Percentiles rank a stretch among this genome's conserved stretches.
phyloP scores from a whole-genome alignment of 345 rosid species.

The Garcia nutans region DNA sequence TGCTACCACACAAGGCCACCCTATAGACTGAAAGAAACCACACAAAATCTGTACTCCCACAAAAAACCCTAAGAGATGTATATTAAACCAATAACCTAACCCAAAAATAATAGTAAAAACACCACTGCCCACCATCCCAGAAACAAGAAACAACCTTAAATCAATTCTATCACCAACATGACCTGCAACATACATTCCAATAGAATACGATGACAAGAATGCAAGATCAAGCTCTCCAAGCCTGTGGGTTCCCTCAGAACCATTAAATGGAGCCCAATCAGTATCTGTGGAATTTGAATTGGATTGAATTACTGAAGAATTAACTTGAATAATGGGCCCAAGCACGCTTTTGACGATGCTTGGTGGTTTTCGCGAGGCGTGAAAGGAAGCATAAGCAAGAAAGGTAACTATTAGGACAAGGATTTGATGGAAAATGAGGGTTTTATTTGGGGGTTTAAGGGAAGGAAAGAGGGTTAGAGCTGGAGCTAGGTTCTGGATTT shows the following conservation, averaged over 20 bases:
- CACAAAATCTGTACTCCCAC: slow-evolving; percentile 65
- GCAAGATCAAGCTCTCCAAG: slow-evolving; percentile 95
- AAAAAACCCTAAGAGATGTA: slow-evolving; percentile 58
- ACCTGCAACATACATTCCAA: slow-evolving; percentile 86
- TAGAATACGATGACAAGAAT: slow-evolving; percentile 63
- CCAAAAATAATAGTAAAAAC: slow-evolving; percentile 65
- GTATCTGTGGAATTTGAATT: slow-evolving; percentile 30
- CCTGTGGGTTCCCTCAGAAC: slow-evolving; percentile 58
- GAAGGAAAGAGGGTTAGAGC: slow-evolving; percentile 51
- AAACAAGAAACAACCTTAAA: slow-evolving; percentile 83
- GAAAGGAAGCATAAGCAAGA: slow-evolving; percentile 85
- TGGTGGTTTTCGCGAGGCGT: slow-evolving; percentile 93
- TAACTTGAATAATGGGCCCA: slow-evolving; percentile 50
- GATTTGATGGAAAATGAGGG: slow-evolving; percentile 66
- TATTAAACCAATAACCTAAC: slow-evolving; percentile 75
- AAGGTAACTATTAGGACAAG: slow-evolving; percentile 59
- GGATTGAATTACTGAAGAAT: slow-evolving; percentile 17
- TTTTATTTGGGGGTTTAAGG: slow-evolving; percentile 58
- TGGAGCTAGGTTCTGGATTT: slow-evolving; percentile 44
- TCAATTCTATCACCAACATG: slow-evolving; percentile 81
- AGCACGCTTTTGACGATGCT: slow-evolving; percentile 92
- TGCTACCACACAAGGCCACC: slow-evolving; percentile 99
- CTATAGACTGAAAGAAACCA: slow-evolving; percentile 88
- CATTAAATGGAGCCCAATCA: slow-evolving; percentile 90
- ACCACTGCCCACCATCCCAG: slow-evolving; percentile 94